phyloP scores from a whole-genome alignment of 306 rosid genomes.

The Calophaca sinica region DNA sequence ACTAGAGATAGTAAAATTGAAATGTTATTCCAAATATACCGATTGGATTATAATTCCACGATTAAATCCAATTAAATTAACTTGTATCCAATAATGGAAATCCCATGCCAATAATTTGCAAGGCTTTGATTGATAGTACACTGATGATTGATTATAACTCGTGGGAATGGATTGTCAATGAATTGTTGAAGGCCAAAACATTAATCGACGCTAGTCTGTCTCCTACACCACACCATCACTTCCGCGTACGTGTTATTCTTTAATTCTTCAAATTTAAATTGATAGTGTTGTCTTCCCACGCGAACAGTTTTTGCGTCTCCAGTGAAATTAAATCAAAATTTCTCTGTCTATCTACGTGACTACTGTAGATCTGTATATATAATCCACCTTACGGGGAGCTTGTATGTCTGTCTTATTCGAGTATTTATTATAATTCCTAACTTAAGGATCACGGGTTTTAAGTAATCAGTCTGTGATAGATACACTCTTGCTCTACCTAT shows the following conservation, averaged over 20 bases:
- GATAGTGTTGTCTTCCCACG: no score
- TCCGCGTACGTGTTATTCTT: no score
- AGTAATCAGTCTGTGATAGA: conserved; percentile 28
- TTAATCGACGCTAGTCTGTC: conserved; percentile 32
- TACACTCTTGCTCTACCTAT: conserved; percentile 15
- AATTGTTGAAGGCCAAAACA: conserved; percentile 40
- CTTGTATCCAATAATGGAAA: background rate
- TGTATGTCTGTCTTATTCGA: conserved; percentile 19
- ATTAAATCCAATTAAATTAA: no score
- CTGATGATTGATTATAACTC: conserved; percentile 17
- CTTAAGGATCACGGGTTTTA: conserved; percentile 54
- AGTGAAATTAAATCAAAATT: conserved; percentile 1
- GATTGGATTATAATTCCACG: no score
- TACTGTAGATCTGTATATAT: background rate
- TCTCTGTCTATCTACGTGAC: background rate
- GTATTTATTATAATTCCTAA: conserved; percentile 31
- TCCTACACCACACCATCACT: background rate
- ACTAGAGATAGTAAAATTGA: no score
- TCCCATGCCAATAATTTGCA: background rate
- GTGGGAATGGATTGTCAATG: background rate
- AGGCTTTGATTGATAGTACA: background rate
- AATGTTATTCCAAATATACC: no score
- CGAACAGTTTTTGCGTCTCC: background rate
- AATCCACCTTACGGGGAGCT: background rate
- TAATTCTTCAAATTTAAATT: no score